phyloP scores from a whole-genome alignment of 2,329 filamentous ascomycete species.

The Aspergillus calidoustus region DNA sequence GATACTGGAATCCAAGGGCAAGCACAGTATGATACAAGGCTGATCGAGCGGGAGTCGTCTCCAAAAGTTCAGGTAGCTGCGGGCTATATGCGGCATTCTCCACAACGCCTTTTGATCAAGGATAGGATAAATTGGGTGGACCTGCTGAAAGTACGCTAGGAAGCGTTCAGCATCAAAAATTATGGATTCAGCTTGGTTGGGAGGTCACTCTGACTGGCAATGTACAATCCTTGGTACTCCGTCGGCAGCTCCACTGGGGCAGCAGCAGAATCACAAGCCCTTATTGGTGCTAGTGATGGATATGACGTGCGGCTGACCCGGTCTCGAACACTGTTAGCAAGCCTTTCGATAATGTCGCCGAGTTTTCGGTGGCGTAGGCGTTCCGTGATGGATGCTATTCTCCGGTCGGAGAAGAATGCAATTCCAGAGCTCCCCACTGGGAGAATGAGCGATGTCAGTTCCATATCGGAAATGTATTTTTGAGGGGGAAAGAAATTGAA shows the following conservation, averaged over 20 bases:
- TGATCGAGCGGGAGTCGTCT: slow-evolving; percentile 36
- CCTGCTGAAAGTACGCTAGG: slow-evolving; percentile 36
- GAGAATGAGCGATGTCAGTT: slow-evolving; percentile 18
- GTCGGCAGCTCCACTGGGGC: too few species aligned
- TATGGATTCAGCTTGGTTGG: too few species aligned
- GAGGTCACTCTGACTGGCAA: neutral
- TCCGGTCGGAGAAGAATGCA: slow-evolving; percentile 43
- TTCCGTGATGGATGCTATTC: slow-evolving; percentile 34
- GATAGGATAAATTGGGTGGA: slow-evolving; percentile 47
- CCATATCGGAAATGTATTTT: too few species aligned
- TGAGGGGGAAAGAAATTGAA: too few species aligned
- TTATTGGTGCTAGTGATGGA: neutral
- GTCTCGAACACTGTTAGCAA: neutral
- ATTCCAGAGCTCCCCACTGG: slow-evolving; percentile 39
- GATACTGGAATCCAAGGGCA: slow-evolving; percentile 45
- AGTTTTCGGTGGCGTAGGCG: slow-evolving; percentile 28
- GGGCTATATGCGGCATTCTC: slow-evolving; percentile 36
- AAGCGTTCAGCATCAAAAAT: too few species aligned
- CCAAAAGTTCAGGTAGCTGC: slow-evolving; percentile 31
- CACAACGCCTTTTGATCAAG: slow-evolving; percentile 33
- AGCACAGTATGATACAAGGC: slow-evolving; percentile 46
- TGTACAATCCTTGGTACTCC: neutral
- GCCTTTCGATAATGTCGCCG: neutral
- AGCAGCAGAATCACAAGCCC: too few species aligned
- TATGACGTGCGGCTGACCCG: neutral